Evolutionary conservation across 148 eudicot species (phyloP), one percentile per base, ranked within the genome.

Genomic region (Suaeda aralocaspica): DNA sequence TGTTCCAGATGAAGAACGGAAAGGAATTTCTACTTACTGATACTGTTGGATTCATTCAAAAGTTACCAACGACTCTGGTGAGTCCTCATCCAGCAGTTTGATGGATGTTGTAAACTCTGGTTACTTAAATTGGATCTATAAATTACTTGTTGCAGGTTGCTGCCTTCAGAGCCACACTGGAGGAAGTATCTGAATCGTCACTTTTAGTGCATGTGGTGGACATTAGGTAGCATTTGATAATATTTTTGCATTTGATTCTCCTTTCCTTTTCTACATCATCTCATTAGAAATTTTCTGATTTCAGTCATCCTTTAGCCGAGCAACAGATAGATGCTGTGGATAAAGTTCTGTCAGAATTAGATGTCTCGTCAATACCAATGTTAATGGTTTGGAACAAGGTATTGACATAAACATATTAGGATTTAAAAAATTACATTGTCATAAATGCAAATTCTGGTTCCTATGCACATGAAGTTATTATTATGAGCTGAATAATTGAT

Each of bases 91-190:
- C 46, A 29, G 53, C 45, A 66, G 52, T 45, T 44, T 48, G 51
- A 52, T 64, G 46, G 10, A 13, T 45, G 18, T 28, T 21, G 9
- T 26, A 50, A 68, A 55, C 5, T 26, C 28, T 66, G 12, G 55
- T 56, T 53, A 31, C 12, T 6, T 50, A 24, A 25, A 44, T 59
- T 50, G 22, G 21, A 52, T 46, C 44, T 57, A 18, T 19, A 55
- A 75, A 36, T 33, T 72, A 61, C 59, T 78, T 64, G 36, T 68
- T 82, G 31, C 81, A 93, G 98, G 92, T 93, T 75, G 98, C 98
- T 82, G 98, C 98, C 49, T 93, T 93, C 82, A 84, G 98, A 83
- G 98, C 98, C 74, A 93, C 98, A 18, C 77, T 93, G 70, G 98
- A 93, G 83, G 98, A 93, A 78, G 88, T 93, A 68, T 78, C 96